Percentiles rank a stretch among this genome's conserved stretches.
Conservation (phyloP, 495 filamentous ascomycete genomes). For the Sabuloglossum arenarium region DNA sequence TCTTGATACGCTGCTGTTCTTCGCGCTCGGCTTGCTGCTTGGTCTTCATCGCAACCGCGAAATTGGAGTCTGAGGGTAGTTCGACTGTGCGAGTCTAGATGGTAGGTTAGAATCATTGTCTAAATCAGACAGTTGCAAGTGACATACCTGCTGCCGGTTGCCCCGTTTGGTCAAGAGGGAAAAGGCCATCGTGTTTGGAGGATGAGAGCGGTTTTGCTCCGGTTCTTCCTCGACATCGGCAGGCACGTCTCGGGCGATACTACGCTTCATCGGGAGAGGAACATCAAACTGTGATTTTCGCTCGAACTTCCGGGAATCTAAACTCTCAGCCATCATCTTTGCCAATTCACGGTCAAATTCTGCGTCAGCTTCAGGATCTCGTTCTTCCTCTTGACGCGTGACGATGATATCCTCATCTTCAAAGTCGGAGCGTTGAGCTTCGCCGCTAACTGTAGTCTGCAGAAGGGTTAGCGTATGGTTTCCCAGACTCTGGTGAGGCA, state of each 20-base stretch:
- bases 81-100: constrained; percentile 77
- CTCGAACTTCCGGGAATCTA: constrained; percentile 85
- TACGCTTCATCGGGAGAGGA: constrained; percentile 69
- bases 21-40: constrained; percentile 88
- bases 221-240: constrained; percentile 28
- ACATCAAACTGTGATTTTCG: constrained; percentile 88
- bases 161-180: constrained; percentile 90
- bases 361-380: constrained; percentile 84
- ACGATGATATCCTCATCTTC: constrained; percentile 76
- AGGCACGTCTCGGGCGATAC: constrained; percentile 32
- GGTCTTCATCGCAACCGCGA: constrained; percentile 86
- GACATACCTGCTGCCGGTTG: constrained; percentile 71
- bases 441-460: constrained; percentile 14
- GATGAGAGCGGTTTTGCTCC: constrained; percentile 18
- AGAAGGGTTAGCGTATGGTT: neutral
- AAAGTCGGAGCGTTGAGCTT: constrained; percentile 27
- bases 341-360: constrained; percentile 97
- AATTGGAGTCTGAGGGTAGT: constrained; percentile 80
- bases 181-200: constrained; percentile 65
- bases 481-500: neutral
- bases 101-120: constrained; percentile 1
- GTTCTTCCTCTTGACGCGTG: constrained; percentile 68
- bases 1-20: constrained; percentile 96
- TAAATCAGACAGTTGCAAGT: neutral
- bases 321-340: constrained; percentile 95